These are phyloP conservation scores for Pseudogymnoascus sp. DNA, from an alignment of 2,329 filamentous ascomycete genomes.

Conservation along the genomic window DNA sequence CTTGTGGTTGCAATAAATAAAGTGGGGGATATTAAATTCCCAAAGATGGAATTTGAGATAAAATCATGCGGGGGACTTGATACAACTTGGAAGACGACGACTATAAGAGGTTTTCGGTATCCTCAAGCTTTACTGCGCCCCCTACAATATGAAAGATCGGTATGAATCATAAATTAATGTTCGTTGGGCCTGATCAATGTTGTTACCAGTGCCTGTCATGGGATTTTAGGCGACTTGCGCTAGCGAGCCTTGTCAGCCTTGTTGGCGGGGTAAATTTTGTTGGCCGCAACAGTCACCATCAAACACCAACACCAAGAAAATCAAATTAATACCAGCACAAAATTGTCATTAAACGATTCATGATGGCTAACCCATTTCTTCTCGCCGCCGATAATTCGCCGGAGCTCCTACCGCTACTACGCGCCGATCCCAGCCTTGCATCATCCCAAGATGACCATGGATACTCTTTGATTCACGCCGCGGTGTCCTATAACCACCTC, in stretches of 20 bases:
- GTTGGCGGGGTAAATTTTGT: conserved; percentile 10
- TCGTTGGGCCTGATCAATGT: background rate
- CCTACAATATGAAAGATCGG: background rate
- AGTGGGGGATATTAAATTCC: conserved; percentile 2
- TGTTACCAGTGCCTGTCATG: conserved; percentile 6
- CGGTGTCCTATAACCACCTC: conserved; percentile 83
- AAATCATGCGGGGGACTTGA: background rate
- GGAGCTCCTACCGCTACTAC: conserved; percentile 66
- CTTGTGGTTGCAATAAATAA: background rate
- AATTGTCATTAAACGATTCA: conserved; percentile 11
- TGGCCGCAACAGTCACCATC: background rate
- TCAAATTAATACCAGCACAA: background rate
- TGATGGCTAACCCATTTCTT: conserved; percentile 56
- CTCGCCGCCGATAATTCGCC: conserved; percentile 76
- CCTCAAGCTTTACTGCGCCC: background rate
- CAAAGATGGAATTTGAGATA: background rate
- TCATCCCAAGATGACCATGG: conserved; percentile 79
- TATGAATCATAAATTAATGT: background rate
- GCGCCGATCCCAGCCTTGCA: conserved; percentile 67
- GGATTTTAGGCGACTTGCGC: conserved; percentile 8
- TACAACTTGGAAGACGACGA: background rate
- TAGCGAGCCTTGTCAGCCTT: conserved; percentile 23
- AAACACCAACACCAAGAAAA: background rate
- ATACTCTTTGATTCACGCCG: conserved; percentile 90
- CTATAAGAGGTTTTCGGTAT: background rate